phyloP scores from a whole-genome alignment of 192 early-diverging fungal genomes.

The Backusella sp. region DNA sequence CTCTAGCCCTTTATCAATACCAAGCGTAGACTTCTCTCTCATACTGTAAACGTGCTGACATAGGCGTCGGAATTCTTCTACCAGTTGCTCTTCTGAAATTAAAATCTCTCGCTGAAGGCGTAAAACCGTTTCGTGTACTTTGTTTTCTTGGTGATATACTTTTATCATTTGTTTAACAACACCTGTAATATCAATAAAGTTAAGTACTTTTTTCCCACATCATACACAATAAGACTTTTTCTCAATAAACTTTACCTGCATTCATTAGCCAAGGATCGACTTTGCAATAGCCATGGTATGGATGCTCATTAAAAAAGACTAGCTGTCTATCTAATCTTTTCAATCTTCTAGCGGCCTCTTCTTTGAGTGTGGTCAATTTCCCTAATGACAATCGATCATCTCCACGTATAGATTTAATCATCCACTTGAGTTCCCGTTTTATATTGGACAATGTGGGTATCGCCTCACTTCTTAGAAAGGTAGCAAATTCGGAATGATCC shows the following conservation, averaged over 20 bases:
- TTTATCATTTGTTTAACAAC: constrained; percentile 29
- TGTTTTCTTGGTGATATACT: constrained; percentile 28
- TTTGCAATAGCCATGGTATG: constrained; percentile 20
- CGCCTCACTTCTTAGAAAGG: constrained; percentile 16
- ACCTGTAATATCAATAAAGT: neutral
- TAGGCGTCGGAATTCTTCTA: constrained; percentile 21
- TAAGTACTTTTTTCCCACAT: neutral
- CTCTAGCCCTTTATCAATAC: constrained; percentile 19
- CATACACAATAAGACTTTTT: neutral
- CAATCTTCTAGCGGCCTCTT: constrained; percentile 7
- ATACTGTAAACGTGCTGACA: constrained; percentile 16
- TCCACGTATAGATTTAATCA: constrained; percentile 19
- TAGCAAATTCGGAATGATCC: constrained; percentile 16
- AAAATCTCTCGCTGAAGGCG: constrained; percentile 21
- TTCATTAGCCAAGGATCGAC: constrained; percentile 31
- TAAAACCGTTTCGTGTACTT: constrained; percentile 27
- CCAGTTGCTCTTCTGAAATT: constrained; percentile 17
- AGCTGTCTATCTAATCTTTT: constrained; percentile 18
- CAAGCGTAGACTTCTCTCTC: neutral
- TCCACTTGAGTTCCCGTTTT: constrained; percentile 22
- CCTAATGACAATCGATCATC: constrained; percentile 24
- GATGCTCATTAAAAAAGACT: constrained; percentile 21
- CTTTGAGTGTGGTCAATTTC: constrained; percentile 12
- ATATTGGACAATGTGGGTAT: constrained; percentile 19
- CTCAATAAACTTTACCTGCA: constrained; percentile 21